phyloP scores from a whole-genome alignment of 306 rosid genomes.

The Castanopsis chinensis region DNA sequence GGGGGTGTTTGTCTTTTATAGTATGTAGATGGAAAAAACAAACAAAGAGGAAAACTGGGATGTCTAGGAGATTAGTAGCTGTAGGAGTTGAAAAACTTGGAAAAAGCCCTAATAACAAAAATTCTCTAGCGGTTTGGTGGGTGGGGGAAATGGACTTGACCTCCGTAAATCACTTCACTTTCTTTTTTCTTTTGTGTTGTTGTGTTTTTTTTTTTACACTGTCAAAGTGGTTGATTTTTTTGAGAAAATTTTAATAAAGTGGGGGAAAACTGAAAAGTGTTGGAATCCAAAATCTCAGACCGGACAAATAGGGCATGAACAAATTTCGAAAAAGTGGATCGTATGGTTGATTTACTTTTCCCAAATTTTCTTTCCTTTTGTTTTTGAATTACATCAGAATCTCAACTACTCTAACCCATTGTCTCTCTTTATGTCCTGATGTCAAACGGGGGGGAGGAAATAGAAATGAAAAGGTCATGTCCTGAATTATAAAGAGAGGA shows the following conservation, averaged over 20 bases:
- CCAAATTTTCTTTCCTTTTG: conserved; percentile 29
- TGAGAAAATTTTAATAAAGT: background rate
- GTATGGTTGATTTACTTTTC: conserved; percentile 24
- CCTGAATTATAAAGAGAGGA: too few relatives aligned
- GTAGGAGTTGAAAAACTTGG: too few relatives aligned
- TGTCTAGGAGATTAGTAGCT: background rate
- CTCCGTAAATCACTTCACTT: background rate
- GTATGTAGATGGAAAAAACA: background rate
- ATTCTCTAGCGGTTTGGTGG: background rate
- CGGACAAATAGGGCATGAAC: conserved; percentile 72
- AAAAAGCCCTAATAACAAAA: background rate
- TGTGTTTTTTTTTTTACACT: conserved; percentile 43
- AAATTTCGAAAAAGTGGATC: conserved; percentile 59
- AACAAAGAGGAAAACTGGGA: conserved; percentile 24
- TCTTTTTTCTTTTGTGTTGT: background rate
- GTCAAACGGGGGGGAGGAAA: conserved; percentile 3
- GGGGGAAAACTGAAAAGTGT: conserved; percentile 13
- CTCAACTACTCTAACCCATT: conserved; percentile 35
- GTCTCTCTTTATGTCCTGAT: conserved; percentile 11
- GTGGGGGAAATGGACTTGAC: conserved; percentile 20
- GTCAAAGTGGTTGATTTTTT: conserved; percentile 22
- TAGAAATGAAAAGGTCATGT: background rate
- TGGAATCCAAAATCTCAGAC: conserved; percentile 70
- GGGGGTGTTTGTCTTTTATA: background rate
- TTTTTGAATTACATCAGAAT: conserved; percentile 43